Percentiles rank a stretch among this genome's conserved stretches.
Conservation (phyloP, 2,329 filamentous ascomycete genomes). For the Pseudogymnoascus sp. region DNA sequence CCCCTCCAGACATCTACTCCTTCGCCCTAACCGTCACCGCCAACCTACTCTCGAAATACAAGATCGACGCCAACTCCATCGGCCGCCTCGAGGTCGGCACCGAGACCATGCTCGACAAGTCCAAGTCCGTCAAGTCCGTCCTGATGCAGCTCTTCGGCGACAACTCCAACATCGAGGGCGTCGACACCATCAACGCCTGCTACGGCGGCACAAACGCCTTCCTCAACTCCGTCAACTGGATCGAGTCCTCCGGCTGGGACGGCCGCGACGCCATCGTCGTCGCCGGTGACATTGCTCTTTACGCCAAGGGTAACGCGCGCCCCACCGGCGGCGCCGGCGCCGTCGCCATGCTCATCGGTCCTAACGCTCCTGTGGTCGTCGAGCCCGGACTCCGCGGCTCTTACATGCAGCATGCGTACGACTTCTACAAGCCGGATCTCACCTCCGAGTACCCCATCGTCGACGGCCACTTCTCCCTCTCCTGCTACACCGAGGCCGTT, state of each 20-base stretch:
- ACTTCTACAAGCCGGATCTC: slow-evolving; percentile 85
- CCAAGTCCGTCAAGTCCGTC: slow-evolving; percentile 82
- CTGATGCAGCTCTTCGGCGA: slow-evolving; percentile 79
- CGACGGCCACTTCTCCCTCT: slow-evolving; percentile 74
- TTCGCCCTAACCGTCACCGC: slow-evolving; percentile 70
- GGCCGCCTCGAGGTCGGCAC: slow-evolving; percentile 79
- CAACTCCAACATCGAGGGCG: slow-evolving; percentile 76
- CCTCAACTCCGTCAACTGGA: slow-evolving; percentile 77
- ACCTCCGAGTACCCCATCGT: slow-evolving; percentile 82
- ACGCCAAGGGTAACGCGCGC: slow-evolving; percentile 73
- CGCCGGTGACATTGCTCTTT: slow-evolving; percentile 74
- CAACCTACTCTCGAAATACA: slow-evolving; percentile 73
- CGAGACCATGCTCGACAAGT: slow-evolving; percentile 81
- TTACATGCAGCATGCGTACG: slow-evolving; percentile 78
- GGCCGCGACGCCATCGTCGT: slow-evolving; percentile 73
- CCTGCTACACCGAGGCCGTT: slow-evolving; percentile 72
- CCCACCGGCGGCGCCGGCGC: slow-evolving; percentile 73
- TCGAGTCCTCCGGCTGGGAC: slow-evolving; percentile 82
- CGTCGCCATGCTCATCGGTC: slow-evolving; percentile 71
- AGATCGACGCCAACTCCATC: slow-evolving; percentile 68
- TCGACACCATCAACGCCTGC: slow-evolving; percentile 78
- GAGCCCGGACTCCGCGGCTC: slow-evolving; percentile 72
- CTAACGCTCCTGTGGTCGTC: slow-evolving; percentile 65
- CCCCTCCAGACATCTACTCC: slow-evolving; percentile 69
- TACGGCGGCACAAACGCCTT: slow-evolving; percentile 80